Base-by-base conservation (phyloP, 108 stramenopile genomes). In the Seminavis robusta region DNA sequence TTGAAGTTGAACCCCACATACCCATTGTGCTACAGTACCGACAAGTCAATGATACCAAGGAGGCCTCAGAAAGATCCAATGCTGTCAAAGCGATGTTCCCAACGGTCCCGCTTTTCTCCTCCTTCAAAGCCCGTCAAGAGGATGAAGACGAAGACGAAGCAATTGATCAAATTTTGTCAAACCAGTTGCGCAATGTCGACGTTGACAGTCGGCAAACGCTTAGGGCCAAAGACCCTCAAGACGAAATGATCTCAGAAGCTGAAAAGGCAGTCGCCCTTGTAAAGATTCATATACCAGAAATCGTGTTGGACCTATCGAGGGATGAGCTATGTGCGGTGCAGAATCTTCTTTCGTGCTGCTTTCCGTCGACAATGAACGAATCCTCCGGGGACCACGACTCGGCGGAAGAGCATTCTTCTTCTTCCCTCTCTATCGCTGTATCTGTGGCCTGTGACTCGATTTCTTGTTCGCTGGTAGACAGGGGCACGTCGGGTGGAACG, bases 91-190 rank as follows among this genome's bases (percentile, higher is more conserved):
- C 21, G 19, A 46, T 32, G 15, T 85, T 91, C 56, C 86, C 90
- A 8, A 56, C 72, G 21, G 72, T 83, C 7, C 75, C 83, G 11
- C 52, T 80, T 13, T 71, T 92, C 23, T 83, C 86, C 23, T 81
- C 84, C 9, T 77, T 84, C 39, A 92, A 88, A 47, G 77, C 83
- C 23, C 61, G 80, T 15, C 84, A 92, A 67, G 77, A 84, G 37
- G 75, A 70, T 51, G 86, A 92, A 39, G 84, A 81, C 47, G 72
- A 76, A 2, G 79, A 80, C 26, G 57, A 69, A 33, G 46, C 52
- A 24, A 73, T 69, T 41, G 61, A 74, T 52, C 31, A 48, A 19
- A 25, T 71, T 36, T 50, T 59, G 0, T 47, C 36, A n/a, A 52
- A 48, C 13, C 43, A 42, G 15, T 1, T 9, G 10, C 56, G 52